phyloP scores from a whole-genome alignment of 371 early-diverging fungal species.

The Rhizopus delemar region DNA sequence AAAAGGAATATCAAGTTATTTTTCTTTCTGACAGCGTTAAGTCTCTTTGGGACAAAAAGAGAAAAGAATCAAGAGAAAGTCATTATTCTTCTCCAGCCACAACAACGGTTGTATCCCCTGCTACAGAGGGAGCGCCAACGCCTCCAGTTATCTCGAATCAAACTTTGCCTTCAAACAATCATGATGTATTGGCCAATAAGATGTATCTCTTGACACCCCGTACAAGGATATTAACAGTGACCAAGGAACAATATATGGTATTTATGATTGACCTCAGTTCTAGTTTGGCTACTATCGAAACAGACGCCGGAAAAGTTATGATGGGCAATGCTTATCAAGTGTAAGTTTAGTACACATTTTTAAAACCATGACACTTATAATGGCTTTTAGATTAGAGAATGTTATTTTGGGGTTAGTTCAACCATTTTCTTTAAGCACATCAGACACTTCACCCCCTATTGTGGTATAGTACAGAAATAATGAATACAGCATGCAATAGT shows the following conservation, averaged over 20 bases:
- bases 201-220: slow-evolving; percentile 62
- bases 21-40: slow-evolving; percentile 17
- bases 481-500: slow-evolving; percentile 1
- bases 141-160: neutral
- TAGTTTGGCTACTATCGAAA: slow-evolving; percentile 69
- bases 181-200: slow-evolving; percentile 8
- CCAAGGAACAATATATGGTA: slow-evolving; percentile 62
- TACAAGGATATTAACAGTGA: slow-evolving; percentile 61
- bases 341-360: slow-evolving; percentile 37
- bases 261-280: slow-evolving; percentile 74
- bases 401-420: slow-evolving; percentile 33
- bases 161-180: neutral
- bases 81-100: slow-evolving; percentile 9
- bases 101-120: slow-evolving; percentile 1
- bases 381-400: slow-evolving; percentile 25
- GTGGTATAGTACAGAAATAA: slow-evolving; percentile 6
- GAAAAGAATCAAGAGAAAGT: slow-evolving; percentile 10
- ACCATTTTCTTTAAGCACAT: slow-evolving; percentile 30
- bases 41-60: slow-evolving; percentile 27
- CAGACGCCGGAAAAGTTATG: slow-evolving; percentile 50
- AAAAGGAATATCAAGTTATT: slow-evolving; percentile 24
- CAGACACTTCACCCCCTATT: slow-evolving; percentile 11
- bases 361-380: neutral
- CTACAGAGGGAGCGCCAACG: slow-evolving; percentile 3
- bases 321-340: slow-evolving; percentile 54